A percentile compares a stretch with the other conserved stretches of the same genome.
Evolutionary conservation across 768 basidiomycete species (phyloP).

Genomic region (Suillus placidus): DNA sequence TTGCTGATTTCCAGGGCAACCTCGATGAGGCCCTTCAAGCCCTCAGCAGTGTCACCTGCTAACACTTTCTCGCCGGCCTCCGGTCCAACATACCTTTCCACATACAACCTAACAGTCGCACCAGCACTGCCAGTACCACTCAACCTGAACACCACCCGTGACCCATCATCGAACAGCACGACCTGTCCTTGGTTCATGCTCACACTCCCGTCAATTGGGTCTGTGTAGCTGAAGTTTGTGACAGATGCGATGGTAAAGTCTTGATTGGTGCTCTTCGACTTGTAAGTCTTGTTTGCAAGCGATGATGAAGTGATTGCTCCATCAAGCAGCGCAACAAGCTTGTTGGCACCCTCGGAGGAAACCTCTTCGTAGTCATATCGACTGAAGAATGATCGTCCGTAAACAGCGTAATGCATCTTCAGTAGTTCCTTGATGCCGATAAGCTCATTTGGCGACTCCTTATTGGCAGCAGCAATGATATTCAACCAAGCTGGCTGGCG

Average conservation of each 20-base stretch:
- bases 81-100: conserved; percentile 86
- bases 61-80: conserved; percentile 71
- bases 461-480: conserved; percentile 90
- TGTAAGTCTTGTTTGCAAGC: conserved; percentile 69
- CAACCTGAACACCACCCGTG: conserved; percentile 92
- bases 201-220: conserved; percentile 95
- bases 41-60: conserved; percentile 78
- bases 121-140: conserved; percentile 96
- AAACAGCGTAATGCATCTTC: conserved; percentile 82
- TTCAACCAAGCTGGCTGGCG: conserved; percentile 84
- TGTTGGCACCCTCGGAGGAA: conserved; percentile 85
- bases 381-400: conserved; percentile 98
- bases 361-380: conserved; percentile 99
- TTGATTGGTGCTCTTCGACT: conserved; percentile 63
- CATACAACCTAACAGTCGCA: conserved; percentile 95
- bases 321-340: conserved; percentile 80
- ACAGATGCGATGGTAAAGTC: conserved; percentile 77
- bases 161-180: conserved; percentile 89
- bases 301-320: conserved; percentile 64
- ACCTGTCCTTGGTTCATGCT: conserved; percentile 96
- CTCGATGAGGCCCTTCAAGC: conserved; percentile 93
- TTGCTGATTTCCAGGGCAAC: conserved; percentile 87
- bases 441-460: conserved; percentile 69
- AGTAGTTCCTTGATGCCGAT: conserved; percentile 92
- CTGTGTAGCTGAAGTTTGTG: conserved; percentile 94